phyloP scores from a whole-genome alignment of 129 eudicot species.

The Cynara cardunculus region DNA sequence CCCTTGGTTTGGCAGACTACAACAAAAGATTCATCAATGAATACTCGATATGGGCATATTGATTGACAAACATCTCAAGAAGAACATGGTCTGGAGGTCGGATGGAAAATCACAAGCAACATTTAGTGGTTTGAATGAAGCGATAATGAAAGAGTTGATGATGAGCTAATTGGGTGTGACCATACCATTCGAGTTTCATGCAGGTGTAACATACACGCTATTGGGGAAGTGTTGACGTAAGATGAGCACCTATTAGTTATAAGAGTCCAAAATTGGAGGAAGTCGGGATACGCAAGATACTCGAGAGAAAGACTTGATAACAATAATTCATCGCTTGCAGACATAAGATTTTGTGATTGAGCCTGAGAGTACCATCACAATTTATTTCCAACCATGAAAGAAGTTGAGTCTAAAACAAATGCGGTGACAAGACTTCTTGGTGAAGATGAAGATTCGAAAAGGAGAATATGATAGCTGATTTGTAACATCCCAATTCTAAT shows the following conservation, averaged over 20 bases:
- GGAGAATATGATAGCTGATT: too few species aligned
- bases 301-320: background rate
- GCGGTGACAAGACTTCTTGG: too few species aligned
- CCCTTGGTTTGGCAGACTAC: background rate
- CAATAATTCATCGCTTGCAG: background rate
- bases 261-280: background rate
- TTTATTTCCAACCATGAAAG: too few species aligned
- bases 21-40: too few species aligned
- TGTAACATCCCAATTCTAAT: too few species aligned
- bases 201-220: background rate
- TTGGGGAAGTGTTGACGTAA: background rate
- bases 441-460: too few species aligned
- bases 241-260: background rate
- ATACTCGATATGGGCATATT: background rate
- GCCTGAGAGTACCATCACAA: too few species aligned
- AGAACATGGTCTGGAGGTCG: too few species aligned
- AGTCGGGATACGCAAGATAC: background rate
- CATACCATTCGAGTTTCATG: too few species aligned
- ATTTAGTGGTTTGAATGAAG: background rate
- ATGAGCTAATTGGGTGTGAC: background rate
- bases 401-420: background rate
- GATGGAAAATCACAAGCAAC: too few species aligned
- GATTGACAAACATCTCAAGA: background rate
- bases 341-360: background rate
- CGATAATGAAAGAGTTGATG: background rate